phyloP scores from a whole-genome alignment of 495 filamentous ascomycete species.

The Penicillium samsonianum region DNA sequence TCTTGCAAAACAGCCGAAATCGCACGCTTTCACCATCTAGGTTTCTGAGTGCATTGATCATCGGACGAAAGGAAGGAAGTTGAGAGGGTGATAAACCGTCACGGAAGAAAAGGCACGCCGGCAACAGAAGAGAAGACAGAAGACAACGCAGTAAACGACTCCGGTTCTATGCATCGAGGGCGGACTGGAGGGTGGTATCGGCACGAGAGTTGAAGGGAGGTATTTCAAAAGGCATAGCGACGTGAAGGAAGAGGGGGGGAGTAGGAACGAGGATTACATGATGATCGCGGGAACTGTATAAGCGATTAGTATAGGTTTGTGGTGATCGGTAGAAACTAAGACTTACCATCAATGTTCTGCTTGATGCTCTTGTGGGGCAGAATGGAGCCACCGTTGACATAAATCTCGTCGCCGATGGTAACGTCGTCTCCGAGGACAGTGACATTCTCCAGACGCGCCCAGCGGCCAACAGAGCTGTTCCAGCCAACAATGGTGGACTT shows the following conservation, averaged over 20 bases:
- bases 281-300: slow-evolving; percentile 75
- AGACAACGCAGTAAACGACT: slow-evolving; percentile 45
- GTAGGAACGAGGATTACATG: slow-evolving; percentile 59
- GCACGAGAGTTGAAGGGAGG: slow-evolving; percentile 20
- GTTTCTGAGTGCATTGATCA: slow-evolving; percentile 24
- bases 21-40: slow-evolving; percentile 30
- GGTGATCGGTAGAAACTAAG: not conserved
- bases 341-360: slow-evolving; percentile 87
- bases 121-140: slow-evolving; percentile 32
- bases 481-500: slow-evolving; percentile 99
- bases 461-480: slow-evolving; percentile 95
- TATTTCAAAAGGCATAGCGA: slow-evolving; percentile 32
- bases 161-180: slow-evolving; percentile 45
- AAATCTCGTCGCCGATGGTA: slow-evolving; percentile 97
- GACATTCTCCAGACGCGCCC: slow-evolving; percentile 97
- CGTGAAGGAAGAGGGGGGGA: slow-evolving; percentile 26
- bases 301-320: slow-evolving; percentile 15
- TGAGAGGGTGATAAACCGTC: slow-evolving; percentile 17
- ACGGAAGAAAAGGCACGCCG: slow-evolving; percentile 21
- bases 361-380: slow-evolving; percentile 99
- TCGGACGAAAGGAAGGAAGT: slow-evolving; percentile 23
- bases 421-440: slow-evolving; percentile 97
- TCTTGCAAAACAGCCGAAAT: slow-evolving; percentile 23
- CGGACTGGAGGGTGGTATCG: slow-evolving; percentile 33
- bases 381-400: slow-evolving; percentile 96